Evolutionary conservation across 176 grass and related monocot species (phyloP).

Genomic region (Aegilops tauschii): DNA sequence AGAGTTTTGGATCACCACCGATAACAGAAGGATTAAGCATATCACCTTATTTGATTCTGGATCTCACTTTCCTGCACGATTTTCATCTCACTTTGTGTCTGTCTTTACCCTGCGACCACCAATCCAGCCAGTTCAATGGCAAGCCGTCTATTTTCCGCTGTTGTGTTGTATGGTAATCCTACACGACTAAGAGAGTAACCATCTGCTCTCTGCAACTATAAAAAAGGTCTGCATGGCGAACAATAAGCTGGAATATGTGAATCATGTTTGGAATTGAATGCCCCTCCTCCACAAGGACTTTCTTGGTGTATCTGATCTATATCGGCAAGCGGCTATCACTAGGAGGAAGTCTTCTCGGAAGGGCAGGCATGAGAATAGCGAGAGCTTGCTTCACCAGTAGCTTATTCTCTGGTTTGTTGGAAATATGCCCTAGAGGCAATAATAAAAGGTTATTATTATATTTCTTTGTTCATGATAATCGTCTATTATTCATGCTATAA

Average conservation of each 20-base stretch:
- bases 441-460: too few species aligned
- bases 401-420: constrained; percentile 59
- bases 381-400: constrained; percentile 88
- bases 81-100: constrained; percentile 58
- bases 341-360: constrained; percentile 79
- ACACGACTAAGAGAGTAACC: constrained; percentile 91
- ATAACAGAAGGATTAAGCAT: constrained; percentile 59
- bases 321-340: constrained; percentile 84
- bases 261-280: constrained; percentile 99
- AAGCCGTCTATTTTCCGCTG: constrained; percentile 78
- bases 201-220: constrained; percentile 97
- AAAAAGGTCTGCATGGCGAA: constrained; percentile 88
- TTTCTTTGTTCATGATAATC: too few species aligned
- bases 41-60: constrained; percentile 50
- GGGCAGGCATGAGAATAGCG: constrained; percentile 90
- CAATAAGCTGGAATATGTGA: constrained; percentile 97
- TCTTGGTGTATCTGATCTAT: constrained; percentile 97
- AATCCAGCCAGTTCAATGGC: constrained; percentile 97
- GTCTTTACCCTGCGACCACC: constrained; percentile 91
- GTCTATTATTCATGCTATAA: too few species aligned
- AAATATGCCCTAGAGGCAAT: too few species aligned
- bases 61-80: constrained; percentile 59
- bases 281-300: constrained; percentile 92
- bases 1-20: constrained; percentile 56
- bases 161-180: constrained; percentile 87